Conservation (phyloP, 495 filamentous ascomycete genomes). For the Letharia lupina region DNA sequence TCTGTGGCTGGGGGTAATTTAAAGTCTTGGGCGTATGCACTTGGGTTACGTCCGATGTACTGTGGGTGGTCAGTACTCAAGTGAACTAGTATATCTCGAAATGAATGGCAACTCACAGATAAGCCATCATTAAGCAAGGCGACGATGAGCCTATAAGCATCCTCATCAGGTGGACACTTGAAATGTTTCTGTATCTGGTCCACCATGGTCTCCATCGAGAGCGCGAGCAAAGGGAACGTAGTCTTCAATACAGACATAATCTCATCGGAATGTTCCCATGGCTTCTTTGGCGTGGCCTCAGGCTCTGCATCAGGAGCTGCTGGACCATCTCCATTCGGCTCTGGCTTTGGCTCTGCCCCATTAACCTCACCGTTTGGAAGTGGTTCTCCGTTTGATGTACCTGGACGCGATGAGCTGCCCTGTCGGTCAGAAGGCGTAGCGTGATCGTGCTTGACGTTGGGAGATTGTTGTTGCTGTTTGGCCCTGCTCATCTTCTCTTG, state of each 20-base stretch:
- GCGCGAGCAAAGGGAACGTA: conserved; percentile 85
- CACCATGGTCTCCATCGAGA: conserved; percentile 99
- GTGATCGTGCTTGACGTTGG: conserved; percentile 39
- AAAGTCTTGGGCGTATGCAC: conserved; percentile 78
- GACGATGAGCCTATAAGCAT: conserved; percentile 95
- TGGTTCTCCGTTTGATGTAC: conserved; percentile 43
- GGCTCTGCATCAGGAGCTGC: conserved; percentile 22
- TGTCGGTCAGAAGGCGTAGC: conserved; percentile 30
- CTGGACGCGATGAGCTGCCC: conserved; percentile 37
- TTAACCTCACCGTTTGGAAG: conserved; percentile 30
- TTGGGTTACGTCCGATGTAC: conserved; percentile 80
- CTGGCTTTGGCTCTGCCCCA: conserved; percentile 23
- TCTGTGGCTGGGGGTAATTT: conserved; percentile 87
- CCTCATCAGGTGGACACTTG: conserved; percentile 96
- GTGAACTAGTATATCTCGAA: neutral
- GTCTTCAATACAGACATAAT: conserved; percentile 91
- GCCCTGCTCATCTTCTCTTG: conserved; percentile 50
- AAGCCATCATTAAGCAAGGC: conserved; percentile 92
- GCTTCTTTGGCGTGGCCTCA: conserved; percentile 51
- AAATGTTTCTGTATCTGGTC: conserved; percentile 98
- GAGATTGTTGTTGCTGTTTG: conserved; percentile 37
- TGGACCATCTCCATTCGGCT: conserved; percentile 37
- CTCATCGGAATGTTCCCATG: conserved; percentile 95
- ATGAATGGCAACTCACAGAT: conserved; percentile 28
- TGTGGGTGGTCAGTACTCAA: conserved; percentile 26